A percentile compares a stretch with the other conserved stretches of the same genome.
These are phyloP conservation scores for Termitomyces sp. DNA, from an alignment of 768 basidiomycete genomes.

Conservation along the genomic window DNA sequence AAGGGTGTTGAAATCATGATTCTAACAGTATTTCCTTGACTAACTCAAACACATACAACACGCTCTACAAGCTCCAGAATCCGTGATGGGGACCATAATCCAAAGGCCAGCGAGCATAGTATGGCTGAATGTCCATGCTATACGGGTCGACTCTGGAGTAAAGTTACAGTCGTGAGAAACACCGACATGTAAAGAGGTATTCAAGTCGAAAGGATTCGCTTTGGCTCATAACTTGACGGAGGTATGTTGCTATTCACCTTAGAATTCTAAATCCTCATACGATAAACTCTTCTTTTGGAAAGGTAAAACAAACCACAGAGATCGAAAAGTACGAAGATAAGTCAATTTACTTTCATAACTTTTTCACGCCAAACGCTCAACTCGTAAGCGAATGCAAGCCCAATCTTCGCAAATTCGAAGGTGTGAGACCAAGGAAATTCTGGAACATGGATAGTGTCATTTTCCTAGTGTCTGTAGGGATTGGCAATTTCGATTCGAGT, in stretches of 20 bases:
- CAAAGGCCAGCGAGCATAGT: no score
- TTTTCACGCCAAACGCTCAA: background rate
- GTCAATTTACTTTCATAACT: background rate
- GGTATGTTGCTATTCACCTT: background rate
- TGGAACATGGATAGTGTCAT: constrained; percentile 28
- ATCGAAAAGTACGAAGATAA: background rate
- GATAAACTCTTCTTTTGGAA: background rate
- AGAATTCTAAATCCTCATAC: background rate
- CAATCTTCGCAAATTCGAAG: constrained; percentile 52
- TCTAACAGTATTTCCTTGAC: no score
- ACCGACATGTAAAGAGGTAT: background rate
- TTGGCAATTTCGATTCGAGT: constrained; percentile 15
- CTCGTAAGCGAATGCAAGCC: constrained; percentile 14
- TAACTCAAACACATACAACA: no score
- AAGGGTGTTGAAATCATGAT: no score
- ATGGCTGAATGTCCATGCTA: no score
- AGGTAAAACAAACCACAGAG: background rate
- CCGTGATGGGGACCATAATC: background rate
- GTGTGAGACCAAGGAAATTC: constrained; percentile 58
- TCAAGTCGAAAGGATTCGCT: background rate
- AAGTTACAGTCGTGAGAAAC: background rate
- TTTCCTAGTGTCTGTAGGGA: constrained; percentile 36
- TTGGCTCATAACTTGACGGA: background rate
- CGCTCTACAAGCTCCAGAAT: no score
- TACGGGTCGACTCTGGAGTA: background rate